Percentiles rank a stretch among this genome's conserved stretches.
Evolutionary conservation across 805 yeast genomes (phyloP).

Genomic region (Candida ipomoeae): DNA sequence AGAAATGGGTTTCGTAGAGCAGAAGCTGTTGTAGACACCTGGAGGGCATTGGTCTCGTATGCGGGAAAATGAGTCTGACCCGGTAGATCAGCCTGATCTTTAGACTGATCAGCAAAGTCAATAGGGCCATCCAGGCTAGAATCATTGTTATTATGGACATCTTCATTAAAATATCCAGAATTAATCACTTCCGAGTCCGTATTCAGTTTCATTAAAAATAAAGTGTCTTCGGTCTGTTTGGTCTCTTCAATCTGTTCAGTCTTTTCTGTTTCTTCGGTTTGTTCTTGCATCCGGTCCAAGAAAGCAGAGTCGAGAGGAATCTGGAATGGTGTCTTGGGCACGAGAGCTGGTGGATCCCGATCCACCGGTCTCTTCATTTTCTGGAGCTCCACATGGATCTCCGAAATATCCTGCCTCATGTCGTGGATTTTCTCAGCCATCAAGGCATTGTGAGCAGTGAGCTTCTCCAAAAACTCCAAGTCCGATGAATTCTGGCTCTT

Average conservation of each 20-base stretch:
- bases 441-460: conserved; percentile 11
- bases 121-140: no score
- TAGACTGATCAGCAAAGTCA: no score
- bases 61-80: no score
- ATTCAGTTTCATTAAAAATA: no score
- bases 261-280: no score
- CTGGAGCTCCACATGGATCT: conserved; percentile 6
- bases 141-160: no score
- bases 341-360: not conserved
- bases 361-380: conserved; percentile 2
- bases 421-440: conserved; percentile 15
- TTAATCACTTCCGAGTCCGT: no score
- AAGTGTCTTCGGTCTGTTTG: no score
- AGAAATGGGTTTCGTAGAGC: not conserved
- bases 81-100: no score
- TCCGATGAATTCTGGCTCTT: conserved; percentile 14
- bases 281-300: not conserved
- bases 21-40: not conserved
- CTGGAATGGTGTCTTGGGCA: not conserved
- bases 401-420: conserved; percentile 13
- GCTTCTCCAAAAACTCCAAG: conserved; percentile 12
- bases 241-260: no score
- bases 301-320: conserved; percentile 1
- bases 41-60: not conserved
- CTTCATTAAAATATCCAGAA: no score